Evolutionary conservation across 352 stramenopile species (phyloP).

Genomic region (Thalassiosira hispida): DNA sequence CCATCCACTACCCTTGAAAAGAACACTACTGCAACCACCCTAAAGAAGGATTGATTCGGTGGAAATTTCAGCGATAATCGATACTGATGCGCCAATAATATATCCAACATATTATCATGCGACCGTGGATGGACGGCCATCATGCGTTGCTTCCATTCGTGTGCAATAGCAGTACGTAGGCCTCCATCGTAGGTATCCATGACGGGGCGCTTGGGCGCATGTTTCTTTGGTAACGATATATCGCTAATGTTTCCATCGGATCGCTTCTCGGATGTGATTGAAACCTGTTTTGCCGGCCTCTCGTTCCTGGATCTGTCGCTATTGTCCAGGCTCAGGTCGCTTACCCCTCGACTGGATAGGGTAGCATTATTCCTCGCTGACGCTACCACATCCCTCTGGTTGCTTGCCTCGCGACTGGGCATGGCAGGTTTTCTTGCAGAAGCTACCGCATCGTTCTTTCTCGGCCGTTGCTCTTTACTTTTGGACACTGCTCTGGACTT

Average conservation of each 20-base stretch:
- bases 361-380: no score
- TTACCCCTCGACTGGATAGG: no score
- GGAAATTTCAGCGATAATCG: conserved; percentile 58
- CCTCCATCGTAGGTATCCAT: conserved; percentile 4
- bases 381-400: not conserved
- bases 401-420: no score
- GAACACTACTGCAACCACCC: conserved; percentile 73
- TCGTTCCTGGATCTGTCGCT: no score
- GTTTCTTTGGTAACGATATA: no score
- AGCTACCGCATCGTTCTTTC: not conserved
- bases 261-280: not conserved
- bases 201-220: not conserved
- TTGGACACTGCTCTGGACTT: not conserved
- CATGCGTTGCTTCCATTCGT: conserved; percentile 40
- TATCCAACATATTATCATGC: conserved; percentile 57
- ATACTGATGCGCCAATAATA: conserved; percentile 65
- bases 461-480: not conserved
- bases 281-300: no score
- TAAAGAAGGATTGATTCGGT: conserved; percentile 71
- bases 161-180: conserved; percentile 13
- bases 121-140: conserved; percentile 24
- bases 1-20: conserved; percentile 38
- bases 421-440: no score
- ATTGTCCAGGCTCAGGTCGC: no score
- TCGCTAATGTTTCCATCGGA: no score